Evolutionary conservation across 768 basidiomycete species (phyloP).

Genomic region (Lactarius hengduanensis): DNA sequence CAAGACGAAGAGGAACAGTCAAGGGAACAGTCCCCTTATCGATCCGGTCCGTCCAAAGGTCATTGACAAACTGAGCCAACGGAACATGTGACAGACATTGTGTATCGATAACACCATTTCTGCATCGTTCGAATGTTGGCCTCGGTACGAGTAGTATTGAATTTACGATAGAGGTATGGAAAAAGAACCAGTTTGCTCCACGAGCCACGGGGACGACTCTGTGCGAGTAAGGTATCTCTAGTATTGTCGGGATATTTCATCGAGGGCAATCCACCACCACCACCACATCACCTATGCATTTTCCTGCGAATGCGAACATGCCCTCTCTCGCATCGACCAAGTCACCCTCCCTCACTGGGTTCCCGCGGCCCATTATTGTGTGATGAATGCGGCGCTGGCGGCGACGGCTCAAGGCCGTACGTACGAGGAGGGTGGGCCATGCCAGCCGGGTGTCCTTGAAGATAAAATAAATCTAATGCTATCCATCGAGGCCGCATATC

Average conservation of each 20-base stretch:
- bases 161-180: background rate
- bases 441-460: too few species aligned
- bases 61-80: background rate
- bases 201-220: background rate
- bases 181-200: background rate
- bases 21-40: slow-evolving; percentile 1
- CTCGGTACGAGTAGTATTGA: background rate
- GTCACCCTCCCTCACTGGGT: slow-evolving; percentile 5
- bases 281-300: background rate
- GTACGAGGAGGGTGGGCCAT: background rate
- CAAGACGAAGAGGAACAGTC: slow-evolving; percentile 3
- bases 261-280: background rate
- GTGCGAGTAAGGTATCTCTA: slow-evolving; percentile 1
- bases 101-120: background rate
- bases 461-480: too few species aligned
- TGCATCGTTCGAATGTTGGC: background rate
- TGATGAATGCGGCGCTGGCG: background rate
- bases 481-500: too few species aligned
- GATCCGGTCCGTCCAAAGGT: background rate
- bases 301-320: background rate
- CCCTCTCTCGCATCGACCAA: slow-evolving; percentile 1
- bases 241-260: slow-evolving; percentile 6
- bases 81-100: background rate
- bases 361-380: slow-evolving; percentile 4
- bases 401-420: background rate